These are phyloP conservation scores for Tetrapyrgos nigripes DNA, from an alignment of 1,284 basidiomycete species.

Conservation along the genomic window DNA sequence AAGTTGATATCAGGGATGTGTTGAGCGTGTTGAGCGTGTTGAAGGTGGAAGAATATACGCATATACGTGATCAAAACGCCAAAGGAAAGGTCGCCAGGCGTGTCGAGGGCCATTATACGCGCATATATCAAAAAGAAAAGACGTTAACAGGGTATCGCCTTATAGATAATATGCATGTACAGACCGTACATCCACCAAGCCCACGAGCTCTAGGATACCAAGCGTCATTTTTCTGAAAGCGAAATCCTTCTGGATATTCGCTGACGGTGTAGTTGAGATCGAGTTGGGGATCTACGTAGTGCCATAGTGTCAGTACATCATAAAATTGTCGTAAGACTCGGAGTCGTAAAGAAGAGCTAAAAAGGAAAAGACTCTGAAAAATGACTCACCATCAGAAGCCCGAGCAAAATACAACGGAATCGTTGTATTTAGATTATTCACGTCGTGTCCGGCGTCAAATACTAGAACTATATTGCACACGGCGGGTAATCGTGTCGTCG, in stretches of 20 bases:
- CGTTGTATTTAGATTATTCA: conserved; percentile 22
- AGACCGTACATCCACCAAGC: conserved; percentile 25
- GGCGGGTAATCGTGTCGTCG: neutral
- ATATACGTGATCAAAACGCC: too few species aligned
- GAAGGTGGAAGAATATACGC: too few species aligned
- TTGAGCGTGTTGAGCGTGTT: too few species aligned
- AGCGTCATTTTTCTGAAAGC: conserved; percentile 18
- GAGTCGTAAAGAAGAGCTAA: neutral
- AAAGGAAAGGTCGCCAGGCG: too few species aligned
- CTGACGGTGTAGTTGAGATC: conserved; percentile 22
- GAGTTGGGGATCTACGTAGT: conserved; percentile 17
- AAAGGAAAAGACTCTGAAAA: too few species aligned
- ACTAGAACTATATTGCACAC: conserved; percentile 17
- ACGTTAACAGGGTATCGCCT: too few species aligned
- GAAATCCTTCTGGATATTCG: conserved; percentile 23
- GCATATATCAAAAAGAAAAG: too few species aligned
- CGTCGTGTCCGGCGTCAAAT: conserved; percentile 24
- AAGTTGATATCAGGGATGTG: too few species aligned
- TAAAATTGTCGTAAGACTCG: too few species aligned
- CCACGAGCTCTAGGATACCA: conserved; percentile 28
- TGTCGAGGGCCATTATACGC: too few species aligned
- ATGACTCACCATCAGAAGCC: conserved; percentile 18
- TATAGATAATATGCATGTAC: too few species aligned
- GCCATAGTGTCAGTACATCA: too few species aligned
- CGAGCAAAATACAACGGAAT: conserved; percentile 23